These are phyloP conservation scores for Mucor indicus DNA, from an alignment of 371 early-diverging fungal species.

Conservation along the genomic window DNA sequence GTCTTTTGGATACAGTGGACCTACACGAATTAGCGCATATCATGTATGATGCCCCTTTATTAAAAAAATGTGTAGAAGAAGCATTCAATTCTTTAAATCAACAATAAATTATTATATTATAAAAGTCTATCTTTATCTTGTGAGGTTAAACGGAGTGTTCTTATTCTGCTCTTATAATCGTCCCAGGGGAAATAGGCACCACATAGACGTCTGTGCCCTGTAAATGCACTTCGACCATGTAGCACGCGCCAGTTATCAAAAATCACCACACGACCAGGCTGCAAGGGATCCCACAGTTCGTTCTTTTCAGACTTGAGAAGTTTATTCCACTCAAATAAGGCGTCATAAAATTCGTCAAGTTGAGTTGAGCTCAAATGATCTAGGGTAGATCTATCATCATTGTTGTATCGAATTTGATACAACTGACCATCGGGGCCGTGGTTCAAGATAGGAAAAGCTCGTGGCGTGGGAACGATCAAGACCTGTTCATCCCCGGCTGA, in stretches of 20 bases:
- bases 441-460: slow-evolving; percentile 65
- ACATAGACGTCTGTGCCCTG: slow-evolving; percentile 72
- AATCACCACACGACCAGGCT: slow-evolving; percentile 73
- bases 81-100: slow-evolving; percentile 17
- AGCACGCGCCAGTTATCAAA: slow-evolving; percentile 89
- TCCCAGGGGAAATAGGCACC: slow-evolving; percentile 84
- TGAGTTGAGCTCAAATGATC: slow-evolving; percentile 48
- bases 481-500: slow-evolving; percentile 79
- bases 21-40: slow-evolving; percentile 34
- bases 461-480: slow-evolving; percentile 68
- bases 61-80: slow-evolving; percentile 26
- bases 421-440: slow-evolving; percentile 57
- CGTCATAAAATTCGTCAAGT: slow-evolving; percentile 69
- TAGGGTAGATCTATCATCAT: slow-evolving; percentile 79
- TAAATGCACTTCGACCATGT: slow-evolving; percentile 81
- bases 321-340: slow-evolving; percentile 71
- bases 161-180: slow-evolving; percentile 68
- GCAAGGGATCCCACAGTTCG: slow-evolving; percentile 67
- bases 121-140: slow-evolving; percentile 42
- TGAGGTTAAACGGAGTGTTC: slow-evolving; percentile 29
- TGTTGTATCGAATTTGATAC: slow-evolving; percentile 82
- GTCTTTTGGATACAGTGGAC: slow-evolving; percentile 40
- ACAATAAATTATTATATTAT: slow-evolving; percentile 13
- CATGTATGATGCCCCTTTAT: slow-evolving; percentile 35
- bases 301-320: slow-evolving; percentile 56